Base-by-base conservation (phyloP, 139 green algal genomes). In the Ettlia oleoabundans region DNA sequence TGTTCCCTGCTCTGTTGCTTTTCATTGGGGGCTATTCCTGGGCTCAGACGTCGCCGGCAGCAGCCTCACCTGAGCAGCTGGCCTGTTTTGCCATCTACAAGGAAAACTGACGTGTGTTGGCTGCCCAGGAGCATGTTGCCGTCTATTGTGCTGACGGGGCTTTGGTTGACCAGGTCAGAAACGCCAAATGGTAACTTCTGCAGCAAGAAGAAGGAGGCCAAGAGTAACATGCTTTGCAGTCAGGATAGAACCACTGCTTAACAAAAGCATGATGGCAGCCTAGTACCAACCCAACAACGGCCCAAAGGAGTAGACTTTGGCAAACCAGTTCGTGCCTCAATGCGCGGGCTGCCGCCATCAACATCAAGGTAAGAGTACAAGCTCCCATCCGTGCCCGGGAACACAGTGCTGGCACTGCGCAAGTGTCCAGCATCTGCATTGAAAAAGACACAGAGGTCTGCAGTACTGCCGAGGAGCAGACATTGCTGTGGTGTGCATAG, bases 341-440 rank as follows among this genome's bases (percentile, higher is more conserved):
- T 80, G 7, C 62, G 73, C 10, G 73, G 53, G 1, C 33, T 26
- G 33, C 26, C 40, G 7, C 19, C 73, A 24, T 69, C 51, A 1
- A 33, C 30, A 4, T 51, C 73, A 28, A 55, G 9, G 55, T 96
- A 96, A 5, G 86, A 81, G 80, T 98, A 98, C 72, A 98, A 84
- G 24, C 86, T 87, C 41, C 96, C 96, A 71, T 99, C 95, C 3
- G 91, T 88, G 10, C 95, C 95, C 0, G 96, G 93, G 38, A 98
- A 95, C n/a, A 99, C 87, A 81, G 82, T 87, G 63, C 91, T 68
- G 55, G 62, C 41, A 43, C n/a, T 9, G 33, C 8, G 26, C 64
- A 13, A 51, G 33, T 19, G 8, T 21, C 33, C n/a, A 28, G 37
- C 2, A 30, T n/a, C 37, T n/a, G 5, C 55, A 28, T n/a, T n/a